These are phyloP conservation scores for Infundibulicybe gibba DNA, from an alignment of 768 basidiomycete species.

Conservation along the genomic window DNA sequence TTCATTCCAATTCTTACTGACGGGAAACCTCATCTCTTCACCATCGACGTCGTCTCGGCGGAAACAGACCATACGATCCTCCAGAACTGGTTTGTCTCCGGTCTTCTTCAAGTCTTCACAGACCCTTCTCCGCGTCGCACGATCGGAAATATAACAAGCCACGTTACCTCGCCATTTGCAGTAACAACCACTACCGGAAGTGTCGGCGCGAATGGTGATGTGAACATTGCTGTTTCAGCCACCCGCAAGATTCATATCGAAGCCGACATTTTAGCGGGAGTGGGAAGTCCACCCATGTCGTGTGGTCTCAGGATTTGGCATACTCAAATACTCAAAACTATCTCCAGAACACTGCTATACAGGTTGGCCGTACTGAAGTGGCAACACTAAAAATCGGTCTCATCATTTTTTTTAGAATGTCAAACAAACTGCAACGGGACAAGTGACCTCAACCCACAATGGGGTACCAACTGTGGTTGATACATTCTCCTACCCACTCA, in stretches of 20 bases:
- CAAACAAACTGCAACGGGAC: slow-evolving; percentile 35
- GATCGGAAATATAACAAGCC: slow-evolving; percentile 61
- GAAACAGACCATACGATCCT: slow-evolving; percentile 63
- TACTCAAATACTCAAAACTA: slow-evolving; percentile 66
- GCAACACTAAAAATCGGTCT: neutral
- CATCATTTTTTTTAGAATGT: slow-evolving; percentile 26
- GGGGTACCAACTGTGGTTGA: slow-evolving; percentile 34
- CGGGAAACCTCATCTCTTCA: slow-evolving; percentile 64
- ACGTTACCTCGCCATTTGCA: slow-evolving; percentile 58
- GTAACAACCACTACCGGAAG: slow-evolving; percentile 42
- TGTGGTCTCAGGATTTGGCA: slow-evolving; percentile 56
- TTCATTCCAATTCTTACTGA: slow-evolving; percentile 71
- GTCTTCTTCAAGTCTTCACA: slow-evolving; percentile 62
- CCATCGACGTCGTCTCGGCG: slow-evolving; percentile 70
- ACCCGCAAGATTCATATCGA: slow-evolving; percentile 57
- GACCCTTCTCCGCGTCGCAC: slow-evolving; percentile 61
- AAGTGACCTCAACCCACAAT: slow-evolving; percentile 36
- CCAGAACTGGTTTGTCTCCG: slow-evolving; percentile 79
- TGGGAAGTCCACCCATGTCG: slow-evolving; percentile 49
- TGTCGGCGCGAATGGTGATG: slow-evolving; percentile 32
- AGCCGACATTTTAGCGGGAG: slow-evolving; percentile 59
- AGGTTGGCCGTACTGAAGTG: slow-evolving; percentile 20
- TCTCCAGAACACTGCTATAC: slow-evolving; percentile 38
- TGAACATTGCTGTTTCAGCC: slow-evolving; percentile 62
- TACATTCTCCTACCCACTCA: slow-evolving; percentile 41